Evolutionary conservation across 257 asterid species (phyloP).

Genomic region (Perilla frutescens): DNA sequence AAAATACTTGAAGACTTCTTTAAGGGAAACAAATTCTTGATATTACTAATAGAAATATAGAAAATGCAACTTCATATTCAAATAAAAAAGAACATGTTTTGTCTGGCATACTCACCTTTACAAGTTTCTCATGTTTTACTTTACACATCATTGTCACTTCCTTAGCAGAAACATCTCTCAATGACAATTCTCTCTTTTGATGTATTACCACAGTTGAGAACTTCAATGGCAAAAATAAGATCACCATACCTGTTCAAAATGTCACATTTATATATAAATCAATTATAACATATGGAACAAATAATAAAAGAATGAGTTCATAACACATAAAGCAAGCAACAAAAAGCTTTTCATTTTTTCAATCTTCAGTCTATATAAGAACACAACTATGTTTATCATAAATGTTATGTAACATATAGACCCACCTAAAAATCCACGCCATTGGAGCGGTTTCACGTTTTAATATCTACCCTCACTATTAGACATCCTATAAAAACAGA

Average conservation of each 20-base stretch:
- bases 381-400: background rate
- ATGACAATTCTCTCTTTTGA: constrained; percentile 73
- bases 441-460: background rate
- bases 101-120: constrained; percentile 58
- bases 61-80: background rate
- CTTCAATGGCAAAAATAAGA: constrained; percentile 88
- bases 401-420: background rate
- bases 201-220: constrained; percentile 75
- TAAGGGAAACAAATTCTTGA: background rate
- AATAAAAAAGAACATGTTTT: background rate
- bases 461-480: background rate
- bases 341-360: constrained; percentile 3
- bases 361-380: background rate
- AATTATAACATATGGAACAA: constrained; percentile 26
- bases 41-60: background rate
- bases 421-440: background rate
- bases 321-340: too few species aligned
- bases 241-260: constrained; percentile 68
- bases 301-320: constrained; percentile 18
- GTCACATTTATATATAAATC: background rate
- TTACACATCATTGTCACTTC: constrained; percentile 94
- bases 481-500: background rate
- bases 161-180: constrained; percentile 78
- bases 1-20: background rate
- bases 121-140: constrained; percentile 94